Evolutionary conservation across 1,284 basidiomycete genomes (phyloP).

Genomic region (Ceratobasidium sp.): DNA sequence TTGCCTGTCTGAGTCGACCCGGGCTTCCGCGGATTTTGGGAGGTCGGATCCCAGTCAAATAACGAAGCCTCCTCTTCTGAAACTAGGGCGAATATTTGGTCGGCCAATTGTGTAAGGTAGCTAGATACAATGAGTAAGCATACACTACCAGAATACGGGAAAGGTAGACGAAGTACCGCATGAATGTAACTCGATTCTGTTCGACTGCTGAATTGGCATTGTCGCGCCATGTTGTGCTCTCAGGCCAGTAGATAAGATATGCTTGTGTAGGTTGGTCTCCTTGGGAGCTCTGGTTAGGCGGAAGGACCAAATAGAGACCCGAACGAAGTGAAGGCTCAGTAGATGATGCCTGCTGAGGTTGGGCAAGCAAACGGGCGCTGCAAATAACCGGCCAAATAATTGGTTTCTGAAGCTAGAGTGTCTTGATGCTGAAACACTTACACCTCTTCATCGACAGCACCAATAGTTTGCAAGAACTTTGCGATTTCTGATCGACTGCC

Average conservation of each 20-base stretch:
- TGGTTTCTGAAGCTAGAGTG: slow-evolving; percentile 38
- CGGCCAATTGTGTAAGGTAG: slow-evolving; percentile 63
- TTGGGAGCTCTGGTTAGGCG: neutral
- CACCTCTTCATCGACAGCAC: slow-evolving; percentile 14
- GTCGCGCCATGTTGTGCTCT: slow-evolving; percentile 40
- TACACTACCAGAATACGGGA: neutral
- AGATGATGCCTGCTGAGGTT: too few species aligned
- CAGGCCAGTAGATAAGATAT: slow-evolving; percentile 42
- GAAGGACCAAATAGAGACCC: slow-evolving; percentile 56
- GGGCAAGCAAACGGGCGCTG: neutral
- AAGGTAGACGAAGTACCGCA: too few species aligned
- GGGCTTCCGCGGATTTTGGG: neutral
- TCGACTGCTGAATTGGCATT: slow-evolving; percentile 18
- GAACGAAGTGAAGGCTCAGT: slow-evolving; percentile 51
- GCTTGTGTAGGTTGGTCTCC: neutral
- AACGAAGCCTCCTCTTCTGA: slow-evolving; percentile 54
- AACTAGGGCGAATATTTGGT: slow-evolving; percentile 59
- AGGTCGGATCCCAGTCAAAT: slow-evolving; percentile 24
- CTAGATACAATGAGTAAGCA: slow-evolving; percentile 46
- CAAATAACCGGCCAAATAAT: slow-evolving; percentile 42
- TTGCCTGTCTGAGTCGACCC: slow-evolving; percentile 48
- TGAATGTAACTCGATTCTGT: slow-evolving; percentile 40
- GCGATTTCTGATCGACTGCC: slow-evolving; percentile 60
- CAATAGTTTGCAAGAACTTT: slow-evolving; percentile 49
- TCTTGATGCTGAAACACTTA: slow-evolving; percentile 34